A percentile compares a stretch with the other conserved stretches of the same genome.
phyloP scores from a whole-genome alignment of 2,329 filamentous ascomycete genomes.

The Atkinsonella texensis region DNA sequence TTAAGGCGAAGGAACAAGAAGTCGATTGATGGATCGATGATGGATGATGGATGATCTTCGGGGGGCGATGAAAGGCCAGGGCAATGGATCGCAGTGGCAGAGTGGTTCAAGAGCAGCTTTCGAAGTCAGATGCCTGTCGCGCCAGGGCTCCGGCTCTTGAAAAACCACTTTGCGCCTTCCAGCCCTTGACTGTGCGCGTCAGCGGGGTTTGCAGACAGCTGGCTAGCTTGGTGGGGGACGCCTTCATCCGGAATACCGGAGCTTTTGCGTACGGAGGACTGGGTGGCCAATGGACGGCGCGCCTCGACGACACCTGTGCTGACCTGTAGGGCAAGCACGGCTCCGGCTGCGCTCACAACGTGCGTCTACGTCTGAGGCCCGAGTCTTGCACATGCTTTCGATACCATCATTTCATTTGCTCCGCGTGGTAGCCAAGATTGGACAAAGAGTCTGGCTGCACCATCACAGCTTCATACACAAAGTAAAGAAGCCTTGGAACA shows the following conservation, averaged over 20 bases:
- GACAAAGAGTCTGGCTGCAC: background rate
- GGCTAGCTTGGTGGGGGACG: too few relatives aligned
- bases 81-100: too few relatives aligned
- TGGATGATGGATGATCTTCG: too few relatives aligned
- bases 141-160: background rate
- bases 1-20: too few relatives aligned
- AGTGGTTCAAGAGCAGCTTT: background rate
- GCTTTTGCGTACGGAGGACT: background rate
- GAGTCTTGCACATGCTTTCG: slow-evolving; percentile 1
- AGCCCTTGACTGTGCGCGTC: slow-evolving; percentile 12
- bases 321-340: slow-evolving; percentile 9
- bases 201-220: background rate
- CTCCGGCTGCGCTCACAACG: slow-evolving; percentile 1
- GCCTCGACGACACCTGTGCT: slow-evolving; percentile 12
- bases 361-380: background rate
- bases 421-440: background rate
- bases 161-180: background rate
- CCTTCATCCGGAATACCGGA: background rate
- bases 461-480: too few relatives aligned
- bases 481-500: too few relatives aligned
- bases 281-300: slow-evolving; percentile 17
- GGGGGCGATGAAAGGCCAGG: too few relatives aligned
- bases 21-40: background rate
- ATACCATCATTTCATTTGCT: background rate
- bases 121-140: background rate